phyloP scores from a whole-genome alignment of 1,139 yeast species.

The Pichia sp. region DNA sequence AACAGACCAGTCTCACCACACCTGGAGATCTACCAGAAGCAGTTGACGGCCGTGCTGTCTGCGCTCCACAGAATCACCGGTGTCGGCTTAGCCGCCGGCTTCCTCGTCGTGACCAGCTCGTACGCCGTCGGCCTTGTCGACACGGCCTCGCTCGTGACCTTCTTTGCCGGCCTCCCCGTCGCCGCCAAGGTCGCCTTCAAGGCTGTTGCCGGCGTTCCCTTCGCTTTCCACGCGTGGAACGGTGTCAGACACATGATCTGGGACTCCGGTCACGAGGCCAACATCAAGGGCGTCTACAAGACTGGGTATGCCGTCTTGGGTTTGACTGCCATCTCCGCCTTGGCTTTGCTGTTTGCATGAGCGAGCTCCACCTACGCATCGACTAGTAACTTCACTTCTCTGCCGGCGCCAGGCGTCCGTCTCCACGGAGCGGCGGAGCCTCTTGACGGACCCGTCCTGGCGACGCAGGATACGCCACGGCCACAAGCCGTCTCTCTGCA shows the following conservation, averaged over 20 bases:
- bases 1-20: conserved; percentile 93
- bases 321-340: conserved; percentile 60
- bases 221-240: conserved; percentile 78
- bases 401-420: no score
- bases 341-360: conserved; percentile 48
- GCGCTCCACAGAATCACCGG: conserved; percentile 86
- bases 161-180: conserved; percentile 57
- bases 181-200: conserved; percentile 60
- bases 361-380: not conserved
- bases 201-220: conserved; percentile 72
- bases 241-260: conserved; percentile 91
- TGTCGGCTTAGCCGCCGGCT: conserved; percentile 70
- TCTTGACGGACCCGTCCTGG: no score
- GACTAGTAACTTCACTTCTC: not conserved
- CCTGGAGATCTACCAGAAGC: conserved; percentile 83
- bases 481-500: not conserved
- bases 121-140: conserved; percentile 72
- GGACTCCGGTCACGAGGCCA: conserved; percentile 80
- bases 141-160: conserved; percentile 53
- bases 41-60: conserved; percentile 78
- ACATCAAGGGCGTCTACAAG: conserved; percentile 82
- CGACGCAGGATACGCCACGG: no score
- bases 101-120: conserved; percentile 71
- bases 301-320: conserved; percentile 87
- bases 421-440: no score